Percentiles rank a stretch among this genome's conserved stretches.
Evolutionary conservation across 805 yeast genomes (phyloP).

Genomic region (Myxozyma udenii): DNA sequence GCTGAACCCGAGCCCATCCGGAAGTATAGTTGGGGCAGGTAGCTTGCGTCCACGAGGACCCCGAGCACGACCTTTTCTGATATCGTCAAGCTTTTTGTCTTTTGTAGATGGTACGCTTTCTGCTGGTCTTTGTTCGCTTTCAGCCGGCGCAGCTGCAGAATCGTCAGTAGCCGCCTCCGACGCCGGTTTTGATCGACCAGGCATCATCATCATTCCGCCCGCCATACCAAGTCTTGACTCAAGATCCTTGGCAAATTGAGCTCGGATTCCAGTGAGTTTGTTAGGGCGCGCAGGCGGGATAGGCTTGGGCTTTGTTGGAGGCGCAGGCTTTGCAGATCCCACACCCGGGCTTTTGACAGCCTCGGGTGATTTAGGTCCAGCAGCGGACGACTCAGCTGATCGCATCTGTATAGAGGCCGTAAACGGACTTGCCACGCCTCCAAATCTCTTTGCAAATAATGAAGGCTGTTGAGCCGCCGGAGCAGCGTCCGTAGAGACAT

Average conservation of each 20-base stretch:
- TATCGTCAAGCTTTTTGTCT: conserved; percentile 36
- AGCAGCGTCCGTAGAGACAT: background rate
- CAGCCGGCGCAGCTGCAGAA: conserved; percentile 2
- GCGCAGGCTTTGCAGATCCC: background rate
- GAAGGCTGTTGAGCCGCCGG: background rate
- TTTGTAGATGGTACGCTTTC: conserved; percentile 1
- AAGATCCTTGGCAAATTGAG: conserved; percentile 56
- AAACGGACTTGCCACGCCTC: background rate
- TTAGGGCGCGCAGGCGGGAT: conserved; percentile 30
- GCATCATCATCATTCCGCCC: conserved; percentile 51
- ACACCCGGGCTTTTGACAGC: background rate
- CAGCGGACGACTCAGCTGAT: background rate
- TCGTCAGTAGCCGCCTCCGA: background rate
- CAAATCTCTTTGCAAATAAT: background rate
- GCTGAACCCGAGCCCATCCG: conserved; percentile 31
- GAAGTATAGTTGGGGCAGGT: conserved; percentile 50
- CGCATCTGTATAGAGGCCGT: background rate
- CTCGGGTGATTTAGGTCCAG: background rate
- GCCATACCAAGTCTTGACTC: conserved; percentile 54
- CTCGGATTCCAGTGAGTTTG: conserved; percentile 40
- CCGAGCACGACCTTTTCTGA: conserved; percentile 53
- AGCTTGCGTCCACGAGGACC: conserved; percentile 74
- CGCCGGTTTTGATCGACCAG: conserved; percentile 8
- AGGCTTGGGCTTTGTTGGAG: conserved; percentile 17
- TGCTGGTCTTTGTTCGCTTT: conserved; percentile 13